Percentiles rank a stretch among this genome's conserved stretches.
These are phyloP conservation scores for Linnemannia schmuckeri DNA, from an alignment of 192 early-diverging fungal genomes.

Conservation along the genomic window DNA sequence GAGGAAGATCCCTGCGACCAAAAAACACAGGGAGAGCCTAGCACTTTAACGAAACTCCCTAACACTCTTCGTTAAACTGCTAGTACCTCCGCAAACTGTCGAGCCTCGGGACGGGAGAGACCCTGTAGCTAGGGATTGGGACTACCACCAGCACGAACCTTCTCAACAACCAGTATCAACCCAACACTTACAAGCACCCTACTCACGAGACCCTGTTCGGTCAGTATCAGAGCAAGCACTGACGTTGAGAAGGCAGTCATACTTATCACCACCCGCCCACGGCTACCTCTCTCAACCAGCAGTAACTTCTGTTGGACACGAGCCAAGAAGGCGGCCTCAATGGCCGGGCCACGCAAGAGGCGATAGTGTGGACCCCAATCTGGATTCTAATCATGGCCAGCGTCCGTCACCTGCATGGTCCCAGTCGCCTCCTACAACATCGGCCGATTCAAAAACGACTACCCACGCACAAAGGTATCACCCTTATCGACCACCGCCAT, in stretches of 20 bases:
- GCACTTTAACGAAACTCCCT: background rate
- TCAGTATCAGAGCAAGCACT: background rate
- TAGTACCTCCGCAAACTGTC: background rate
- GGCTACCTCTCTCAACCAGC: background rate
- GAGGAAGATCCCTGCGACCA: background rate
- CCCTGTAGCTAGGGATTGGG: background rate
- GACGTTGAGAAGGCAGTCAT: background rate
- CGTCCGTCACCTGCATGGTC: background rate
- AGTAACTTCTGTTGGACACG: background rate
- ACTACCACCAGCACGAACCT: background rate
- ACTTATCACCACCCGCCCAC: background rate
- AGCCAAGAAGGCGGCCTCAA: background rate
- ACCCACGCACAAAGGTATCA: background rate
- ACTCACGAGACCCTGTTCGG: background rate
- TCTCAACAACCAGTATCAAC: background rate
- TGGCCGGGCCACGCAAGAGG: background rate
- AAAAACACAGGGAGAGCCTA: background rate
- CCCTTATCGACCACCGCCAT: background rate
- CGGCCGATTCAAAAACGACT: background rate
- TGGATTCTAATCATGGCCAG: background rate
- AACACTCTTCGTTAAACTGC: background rate
- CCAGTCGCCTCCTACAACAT: background rate
- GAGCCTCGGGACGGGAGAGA: background rate
- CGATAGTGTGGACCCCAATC: background rate
- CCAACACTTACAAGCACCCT: background rate